Base-by-base conservation (phyloP, 768 basidiomycete species). In the Russula emetica region DNA sequence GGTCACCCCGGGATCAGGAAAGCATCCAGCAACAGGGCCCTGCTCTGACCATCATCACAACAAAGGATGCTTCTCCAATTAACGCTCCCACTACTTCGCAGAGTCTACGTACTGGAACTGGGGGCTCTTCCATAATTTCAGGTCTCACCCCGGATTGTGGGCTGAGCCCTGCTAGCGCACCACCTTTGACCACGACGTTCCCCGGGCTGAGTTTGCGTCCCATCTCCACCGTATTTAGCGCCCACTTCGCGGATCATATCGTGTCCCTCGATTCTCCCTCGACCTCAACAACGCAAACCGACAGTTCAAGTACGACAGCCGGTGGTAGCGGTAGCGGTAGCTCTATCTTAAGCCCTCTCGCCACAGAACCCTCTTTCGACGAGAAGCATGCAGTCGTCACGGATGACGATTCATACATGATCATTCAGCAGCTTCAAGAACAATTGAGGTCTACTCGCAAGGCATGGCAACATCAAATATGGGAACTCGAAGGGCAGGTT, bases 401-500 rank as follows among this genome's bases (percentile, higher is more conserved):
- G 38, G 69, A 73, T 0, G 78, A 78, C 44, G 79, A 82, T 60
- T 81, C 81, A 40, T 71, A 78, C 51, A 67, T 77, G 26, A 72
- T 81, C 34, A 77, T 88, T 44, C 78, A 78, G 63, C 75, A 78
- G 22, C 73, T 89, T 40, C 87, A 85, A 69, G 83, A 88, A 36
- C 84, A 89, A 71, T 76, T 90, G 42, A 70, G 75, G 42, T 76
- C 77, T 10, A 74, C 84, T 28, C 84, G 85, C 59, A 79, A 80
- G 67, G 82, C 81, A 24, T 90, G 87, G 86, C 86, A 89, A 69
- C 81, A 78, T 62, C 85, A 88, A 63, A 80, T 90, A 56, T 84
- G 82, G 85, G 90, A 91, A 70, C 75, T 92, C 56, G 88, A 88
- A 70, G 81, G 82, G 14, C 87, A 88, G 71, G 81, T 92, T 51